Conservation (phyloP, 495 filamentous ascomycete species). For the Penicillium steckii region DNA sequence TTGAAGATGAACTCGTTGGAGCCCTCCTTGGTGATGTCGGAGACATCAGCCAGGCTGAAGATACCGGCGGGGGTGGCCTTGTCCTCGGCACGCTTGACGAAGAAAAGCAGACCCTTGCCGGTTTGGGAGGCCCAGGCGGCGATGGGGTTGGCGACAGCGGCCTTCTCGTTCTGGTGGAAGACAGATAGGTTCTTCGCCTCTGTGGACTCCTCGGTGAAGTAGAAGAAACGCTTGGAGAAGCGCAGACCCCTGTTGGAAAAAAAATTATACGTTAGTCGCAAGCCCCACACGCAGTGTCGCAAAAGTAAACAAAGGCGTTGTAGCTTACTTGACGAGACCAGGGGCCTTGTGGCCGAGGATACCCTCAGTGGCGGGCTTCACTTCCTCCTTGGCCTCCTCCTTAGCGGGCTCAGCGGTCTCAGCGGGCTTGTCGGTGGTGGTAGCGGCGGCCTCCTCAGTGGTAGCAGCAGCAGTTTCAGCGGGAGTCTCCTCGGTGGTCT, state of each 20-base stretch:
- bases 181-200: constrained; percentile 67
- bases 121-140: constrained; percentile 89
- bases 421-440: constrained; percentile 15
- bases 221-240: constrained; percentile 83
- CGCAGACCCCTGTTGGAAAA: constrained; percentile 51
- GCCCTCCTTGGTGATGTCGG: constrained; percentile 73
- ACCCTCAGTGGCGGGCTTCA: constrained; percentile 63
- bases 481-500: constrained; percentile 37
- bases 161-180: constrained; percentile 87
- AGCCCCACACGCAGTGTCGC: neutral
- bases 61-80: constrained; percentile 78
- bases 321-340: constrained; percentile 83
- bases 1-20: constrained; percentile 80
- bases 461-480: constrained; percentile 38
- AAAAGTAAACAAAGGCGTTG: constrained; percentile 4
- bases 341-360: constrained; percentile 82
- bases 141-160: constrained; percentile 68
- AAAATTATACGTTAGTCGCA: constrained; percentile 14
- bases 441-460: constrained; percentile 22
- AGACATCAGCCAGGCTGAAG: constrained; percentile 81
- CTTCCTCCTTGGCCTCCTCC: constrained; percentile 46
- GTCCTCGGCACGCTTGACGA: constrained; percentile 79
- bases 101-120: constrained; percentile 93
- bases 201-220: constrained; percentile 82
- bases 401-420: constrained; percentile 41